Evolutionary conservation across 768 basidiomycete genomes (phyloP).

Genomic region (Lactarius tabidus): DNA sequence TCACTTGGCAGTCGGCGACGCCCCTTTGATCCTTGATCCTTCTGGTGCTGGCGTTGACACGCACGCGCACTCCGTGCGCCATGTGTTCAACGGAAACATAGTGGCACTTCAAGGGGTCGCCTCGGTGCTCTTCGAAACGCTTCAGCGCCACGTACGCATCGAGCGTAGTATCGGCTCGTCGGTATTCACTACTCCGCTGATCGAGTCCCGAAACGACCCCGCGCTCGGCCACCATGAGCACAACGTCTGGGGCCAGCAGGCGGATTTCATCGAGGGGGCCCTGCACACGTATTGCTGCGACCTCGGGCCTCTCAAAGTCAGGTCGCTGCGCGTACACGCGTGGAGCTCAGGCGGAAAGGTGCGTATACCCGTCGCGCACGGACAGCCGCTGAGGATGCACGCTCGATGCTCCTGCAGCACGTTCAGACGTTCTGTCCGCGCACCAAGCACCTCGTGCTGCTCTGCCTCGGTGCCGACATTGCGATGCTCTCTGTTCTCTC

Average conservation of each 20-base stretch:
- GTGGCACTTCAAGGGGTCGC: conserved; percentile 11
- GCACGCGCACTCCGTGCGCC: conserved; percentile 11
- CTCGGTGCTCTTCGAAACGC: conserved; percentile 17
- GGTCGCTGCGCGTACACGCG: conserved; percentile 11
- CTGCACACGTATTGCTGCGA: conserved; percentile 7
- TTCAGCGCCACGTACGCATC: conserved; percentile 22
- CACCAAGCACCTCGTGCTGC: conserved; percentile 4
- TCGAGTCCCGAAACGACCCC: conserved; percentile 3
- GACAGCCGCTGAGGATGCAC: neutral
- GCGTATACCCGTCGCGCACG: neutral
- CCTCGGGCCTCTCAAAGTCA: conserved; percentile 8
- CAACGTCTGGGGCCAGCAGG: conserved; percentile 7
- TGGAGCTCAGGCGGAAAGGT: conserved; percentile 25
- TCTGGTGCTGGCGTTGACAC: neutral
- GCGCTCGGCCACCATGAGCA: conserved; percentile 5
- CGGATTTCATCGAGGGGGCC: conserved; percentile 6
- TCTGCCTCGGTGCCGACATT: conserved; percentile 24
- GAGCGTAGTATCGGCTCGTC: conserved; percentile 14
- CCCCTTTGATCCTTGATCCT: neutral
- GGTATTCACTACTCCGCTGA: conserved; percentile 1
- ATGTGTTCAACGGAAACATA: conserved; percentile 24
- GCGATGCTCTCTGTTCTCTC: conserved; percentile 3
- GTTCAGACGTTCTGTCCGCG: conserved; percentile 14
- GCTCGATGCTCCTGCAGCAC: neutral
- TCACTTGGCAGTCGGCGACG: neutral